Evolutionary conservation across 1,284 basidiomycete species (phyloP).

Genomic region (Malassezia yamatoensis): DNA sequence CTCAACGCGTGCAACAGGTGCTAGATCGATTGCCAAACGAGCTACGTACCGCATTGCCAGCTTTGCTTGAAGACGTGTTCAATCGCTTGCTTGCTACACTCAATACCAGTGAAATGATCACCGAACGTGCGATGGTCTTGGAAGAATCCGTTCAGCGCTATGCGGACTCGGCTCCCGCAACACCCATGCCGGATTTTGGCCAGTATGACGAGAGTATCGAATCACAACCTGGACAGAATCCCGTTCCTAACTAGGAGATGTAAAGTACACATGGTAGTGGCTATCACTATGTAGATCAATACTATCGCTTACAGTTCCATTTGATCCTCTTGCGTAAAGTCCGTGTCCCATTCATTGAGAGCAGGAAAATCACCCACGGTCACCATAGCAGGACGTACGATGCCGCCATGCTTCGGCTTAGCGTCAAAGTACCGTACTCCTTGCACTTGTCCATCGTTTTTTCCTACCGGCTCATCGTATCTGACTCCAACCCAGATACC

Average conservation of each 20-base stretch:
- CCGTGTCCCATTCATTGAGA: too few relatives aligned
- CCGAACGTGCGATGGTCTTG: constrained; percentile 13
- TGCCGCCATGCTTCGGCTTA: constrained; percentile 66
- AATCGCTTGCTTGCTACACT: constrained; percentile 9
- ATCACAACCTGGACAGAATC: not conserved
- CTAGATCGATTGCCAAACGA: not conserved
- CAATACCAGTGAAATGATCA: constrained; percentile 12
- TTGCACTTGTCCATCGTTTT: constrained; percentile 86
- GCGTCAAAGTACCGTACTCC: constrained; percentile 77
- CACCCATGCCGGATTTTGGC: not conserved
- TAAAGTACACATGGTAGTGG: too few relatives aligned
- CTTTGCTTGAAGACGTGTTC: constrained; percentile 8
- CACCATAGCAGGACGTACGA: constrained; percentile 75
- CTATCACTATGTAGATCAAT: too few relatives aligned
- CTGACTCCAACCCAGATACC: constrained; percentile 79
- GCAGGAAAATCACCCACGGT: constrained; percentile 70
- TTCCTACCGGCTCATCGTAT: constrained; percentile 90
- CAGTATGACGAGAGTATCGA: not conserved
- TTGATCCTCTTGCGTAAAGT: too few relatives aligned
- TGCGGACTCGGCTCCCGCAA: constrained; percentile 4
- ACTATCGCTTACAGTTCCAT: too few relatives aligned
- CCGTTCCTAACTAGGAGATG: too few relatives aligned
- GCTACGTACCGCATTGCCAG: not conserved
- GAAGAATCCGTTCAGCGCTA: constrained; percentile 12
- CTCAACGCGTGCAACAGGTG: not conserved